Evolutionary conservation across 257 asterid genomes (phyloP).

Genomic region (Solanum phureja): DNA sequence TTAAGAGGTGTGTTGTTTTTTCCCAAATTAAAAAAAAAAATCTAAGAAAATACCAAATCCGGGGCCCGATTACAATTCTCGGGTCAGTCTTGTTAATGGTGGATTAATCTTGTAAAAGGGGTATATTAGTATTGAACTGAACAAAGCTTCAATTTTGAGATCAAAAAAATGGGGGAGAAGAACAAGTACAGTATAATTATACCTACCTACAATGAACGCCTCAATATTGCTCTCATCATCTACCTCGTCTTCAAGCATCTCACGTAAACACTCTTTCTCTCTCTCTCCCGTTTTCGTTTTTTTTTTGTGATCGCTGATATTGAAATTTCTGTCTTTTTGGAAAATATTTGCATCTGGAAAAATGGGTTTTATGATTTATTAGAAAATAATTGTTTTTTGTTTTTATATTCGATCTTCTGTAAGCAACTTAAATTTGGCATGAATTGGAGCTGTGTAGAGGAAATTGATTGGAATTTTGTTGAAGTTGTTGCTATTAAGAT

Average conservation of each 20-base stretch:
- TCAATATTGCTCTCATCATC: constrained; percentile 79
- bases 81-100: not conserved
- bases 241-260: constrained; percentile 93
- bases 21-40: not conserved
- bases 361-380: not conserved
- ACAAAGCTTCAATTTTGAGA: not conserved
- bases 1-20: not conserved
- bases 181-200: constrained; percentile 80
- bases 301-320: not conserved
- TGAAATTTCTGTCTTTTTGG: not conserved
- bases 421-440: not conserved
- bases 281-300: not conserved
- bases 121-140: not conserved
- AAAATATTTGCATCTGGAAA: not conserved
- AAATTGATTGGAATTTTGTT: not conserved
- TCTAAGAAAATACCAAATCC: not conserved
- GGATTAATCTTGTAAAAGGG: not conserved
- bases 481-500: not conserved
- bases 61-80: not conserved
- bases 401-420: not conserved
- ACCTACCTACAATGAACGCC: constrained; percentile 97
- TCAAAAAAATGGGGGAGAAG: constrained; percentile 37
- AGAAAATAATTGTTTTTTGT: not conserved
- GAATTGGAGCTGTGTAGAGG: not conserved
- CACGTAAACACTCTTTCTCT: constrained; percentile 17